These are phyloP conservation scores for Trebouxia sp. DNA, from an alignment of 139 green algal genomes.

Conservation along the genomic window DNA sequence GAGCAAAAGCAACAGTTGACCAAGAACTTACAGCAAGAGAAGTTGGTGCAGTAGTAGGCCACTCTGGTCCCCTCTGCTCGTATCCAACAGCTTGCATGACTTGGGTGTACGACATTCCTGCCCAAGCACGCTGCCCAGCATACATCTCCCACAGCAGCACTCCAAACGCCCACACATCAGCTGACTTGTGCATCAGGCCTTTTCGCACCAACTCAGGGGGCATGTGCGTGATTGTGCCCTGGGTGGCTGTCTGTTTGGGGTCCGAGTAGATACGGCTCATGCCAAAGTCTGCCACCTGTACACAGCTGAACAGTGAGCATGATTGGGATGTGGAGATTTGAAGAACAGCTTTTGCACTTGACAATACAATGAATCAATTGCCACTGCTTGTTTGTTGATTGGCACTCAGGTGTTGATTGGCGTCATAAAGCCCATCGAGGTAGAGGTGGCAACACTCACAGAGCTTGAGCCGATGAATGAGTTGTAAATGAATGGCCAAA, in stretches of 20 bases:
- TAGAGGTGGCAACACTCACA: no score
- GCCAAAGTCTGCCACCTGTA: constrained; percentile 71
- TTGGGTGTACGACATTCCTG: constrained; percentile 39
- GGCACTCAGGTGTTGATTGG: no score
- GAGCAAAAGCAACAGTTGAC: background rate
- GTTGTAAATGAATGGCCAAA: no score
- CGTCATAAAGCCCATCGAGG: no score
- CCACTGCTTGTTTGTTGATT: no score
- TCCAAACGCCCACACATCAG: constrained; percentile 46
- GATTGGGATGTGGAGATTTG: no score
- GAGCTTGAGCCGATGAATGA: no score
- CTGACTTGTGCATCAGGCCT: constrained; percentile 21
- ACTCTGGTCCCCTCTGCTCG: background rate
- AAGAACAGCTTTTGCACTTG: no score
- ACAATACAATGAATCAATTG: no score
- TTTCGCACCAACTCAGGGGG: constrained; percentile 64
- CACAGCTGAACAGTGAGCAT: no score
- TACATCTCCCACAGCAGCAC: constrained; percentile 68
- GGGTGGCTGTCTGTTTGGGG: constrained; percentile 27
- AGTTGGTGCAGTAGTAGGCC: background rate
- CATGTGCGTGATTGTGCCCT: constrained; percentile 69
- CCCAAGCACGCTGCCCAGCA: constrained; percentile 48
- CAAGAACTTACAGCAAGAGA: background rate
- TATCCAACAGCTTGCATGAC: constrained; percentile 20
- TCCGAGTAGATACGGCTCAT: constrained; percentile 51